Evolutionary conservation across 2,329 filamentous ascomycete genomes (phyloP).

Genomic region (Colletotrichum caudatum): DNA sequence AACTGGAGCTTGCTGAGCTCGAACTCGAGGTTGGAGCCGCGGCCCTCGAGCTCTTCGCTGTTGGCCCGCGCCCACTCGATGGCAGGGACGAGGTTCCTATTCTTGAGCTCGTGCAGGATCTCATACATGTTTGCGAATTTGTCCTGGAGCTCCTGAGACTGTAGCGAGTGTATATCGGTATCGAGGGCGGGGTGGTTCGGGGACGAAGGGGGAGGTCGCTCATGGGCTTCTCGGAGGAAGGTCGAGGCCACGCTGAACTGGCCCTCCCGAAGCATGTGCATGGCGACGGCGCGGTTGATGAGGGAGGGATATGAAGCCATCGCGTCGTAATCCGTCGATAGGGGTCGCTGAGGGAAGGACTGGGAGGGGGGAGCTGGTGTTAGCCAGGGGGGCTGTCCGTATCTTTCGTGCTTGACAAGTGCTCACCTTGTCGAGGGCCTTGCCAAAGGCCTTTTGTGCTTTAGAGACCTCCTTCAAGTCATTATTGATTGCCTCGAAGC

Average conservation of each 20-base stretch:
- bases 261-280: slow-evolving; percentile 95
- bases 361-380: slow-evolving; percentile 39
- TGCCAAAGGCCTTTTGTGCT: slow-evolving; percentile 85
- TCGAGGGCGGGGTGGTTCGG: slow-evolving; percentile 36
- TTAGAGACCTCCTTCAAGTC: slow-evolving; percentile 87
- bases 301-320: slow-evolving; percentile 80
- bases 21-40: slow-evolving; percentile 94
- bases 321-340: slow-evolving; percentile 84
- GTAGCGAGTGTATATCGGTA: slow-evolving; percentile 66
- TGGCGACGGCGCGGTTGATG: slow-evolving; percentile 89
- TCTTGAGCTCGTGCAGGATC: slow-evolving; percentile 83
- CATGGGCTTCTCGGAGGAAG: slow-evolving; percentile 79
- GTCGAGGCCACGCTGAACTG: slow-evolving; percentile 89
- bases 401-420: background rate
- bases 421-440: slow-evolving; percentile 82
- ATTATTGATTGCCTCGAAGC: slow-evolving; percentile 83
- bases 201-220: slow-evolving; percentile 48
- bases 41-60: slow-evolving; percentile 76
- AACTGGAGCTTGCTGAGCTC: slow-evolving; percentile 92
- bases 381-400: slow-evolving; percentile 25
- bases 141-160: slow-evolving; percentile 77
- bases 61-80: slow-evolving; percentile 88
- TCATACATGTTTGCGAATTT: slow-evolving; percentile 92
- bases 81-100: slow-evolving; percentile 81
- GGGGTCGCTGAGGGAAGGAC: slow-evolving; percentile 64